Conservation (phyloP, 176 grass and related monocot genomes). For the Tillandsia fasciculata region DNA sequence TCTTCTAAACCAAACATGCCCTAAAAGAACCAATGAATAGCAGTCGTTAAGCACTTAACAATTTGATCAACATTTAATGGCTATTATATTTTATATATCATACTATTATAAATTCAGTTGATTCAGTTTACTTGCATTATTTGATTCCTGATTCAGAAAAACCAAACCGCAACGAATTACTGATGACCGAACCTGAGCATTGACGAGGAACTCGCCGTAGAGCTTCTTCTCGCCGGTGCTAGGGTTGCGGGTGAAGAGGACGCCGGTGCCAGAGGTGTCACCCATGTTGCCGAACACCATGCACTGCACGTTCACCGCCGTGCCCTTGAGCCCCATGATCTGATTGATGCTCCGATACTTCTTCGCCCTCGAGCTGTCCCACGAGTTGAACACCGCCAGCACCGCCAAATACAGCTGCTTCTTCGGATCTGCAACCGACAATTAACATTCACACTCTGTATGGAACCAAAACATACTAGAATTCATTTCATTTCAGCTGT, state of each 20-base stretch:
- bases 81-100: too few relatives aligned
- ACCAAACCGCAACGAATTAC: background rate
- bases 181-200: slow-evolving; percentile 53
- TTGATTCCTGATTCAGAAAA: background rate
- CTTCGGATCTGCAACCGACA: slow-evolving; percentile 45
- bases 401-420: slow-evolving; percentile 63
- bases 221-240: slow-evolving; percentile 97
- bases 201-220: slow-evolving; percentile 88
- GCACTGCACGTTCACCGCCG: slow-evolving; percentile 88
- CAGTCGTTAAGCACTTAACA: too few relatives aligned
- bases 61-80: too few relatives aligned
- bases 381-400: slow-evolving; percentile 77
- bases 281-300: slow-evolving; percentile 99
- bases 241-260: slow-evolving; percentile 89
- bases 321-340: slow-evolving; percentile 73
- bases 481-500: too few relatives aligned
- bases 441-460: background rate
- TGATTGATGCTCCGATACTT: slow-evolving; percentile 94
- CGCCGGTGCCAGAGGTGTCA: slow-evolving; percentile 82
- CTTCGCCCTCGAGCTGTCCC: slow-evolving; percentile 81
- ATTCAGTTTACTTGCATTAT: too few relatives aligned
- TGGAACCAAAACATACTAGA: too few relatives aligned
- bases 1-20: too few relatives aligned
- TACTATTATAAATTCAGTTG: too few relatives aligned
- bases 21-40: too few relatives aligned